Conservation (phyloP, 164 flowering plant species). For the Magnolia kwangsiensis region DNA sequence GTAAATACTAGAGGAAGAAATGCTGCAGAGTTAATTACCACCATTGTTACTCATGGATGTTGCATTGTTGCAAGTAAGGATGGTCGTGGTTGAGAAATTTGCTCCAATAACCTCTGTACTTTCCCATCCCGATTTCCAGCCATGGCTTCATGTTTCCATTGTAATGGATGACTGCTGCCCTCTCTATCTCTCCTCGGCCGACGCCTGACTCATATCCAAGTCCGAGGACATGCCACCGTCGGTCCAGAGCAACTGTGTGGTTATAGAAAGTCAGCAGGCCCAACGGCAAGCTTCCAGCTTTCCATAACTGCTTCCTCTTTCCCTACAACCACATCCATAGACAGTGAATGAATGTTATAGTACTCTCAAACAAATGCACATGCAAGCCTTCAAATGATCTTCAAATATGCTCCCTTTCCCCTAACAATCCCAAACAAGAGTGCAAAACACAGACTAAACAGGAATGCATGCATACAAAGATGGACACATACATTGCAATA, state of each 20-base stretch:
- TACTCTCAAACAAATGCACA: background rate
- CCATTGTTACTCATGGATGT: conserved; percentile 10
- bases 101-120: conserved; percentile 22
- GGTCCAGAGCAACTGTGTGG: conserved; percentile 53
- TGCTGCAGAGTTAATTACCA: background rate
- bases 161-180: conserved; percentile 23
- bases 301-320: conserved; percentile 48
- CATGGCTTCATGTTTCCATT: conserved; percentile 28
- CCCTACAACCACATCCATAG: conserved; percentile 47
- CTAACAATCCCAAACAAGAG: no score
- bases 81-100: conserved; percentile 19
- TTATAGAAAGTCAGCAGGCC: conserved; percentile 82
- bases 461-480: no score
- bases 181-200: conserved; percentile 21
- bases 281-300: conserved; percentile 71
- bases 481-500: no score
- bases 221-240: conserved; percentile 78
- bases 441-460: no score
- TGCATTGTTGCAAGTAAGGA: conserved; percentile 21
- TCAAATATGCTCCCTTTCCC: no score
- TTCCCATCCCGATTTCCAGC: conserved; percentile 17
- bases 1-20: background rate
- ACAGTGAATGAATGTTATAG: background rate
- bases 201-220: conserved; percentile 64
- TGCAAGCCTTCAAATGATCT: background rate